Evolutionary conservation across 768 basidiomycete genomes (phyloP).

Genomic region (Lentinula boryana): DNA sequence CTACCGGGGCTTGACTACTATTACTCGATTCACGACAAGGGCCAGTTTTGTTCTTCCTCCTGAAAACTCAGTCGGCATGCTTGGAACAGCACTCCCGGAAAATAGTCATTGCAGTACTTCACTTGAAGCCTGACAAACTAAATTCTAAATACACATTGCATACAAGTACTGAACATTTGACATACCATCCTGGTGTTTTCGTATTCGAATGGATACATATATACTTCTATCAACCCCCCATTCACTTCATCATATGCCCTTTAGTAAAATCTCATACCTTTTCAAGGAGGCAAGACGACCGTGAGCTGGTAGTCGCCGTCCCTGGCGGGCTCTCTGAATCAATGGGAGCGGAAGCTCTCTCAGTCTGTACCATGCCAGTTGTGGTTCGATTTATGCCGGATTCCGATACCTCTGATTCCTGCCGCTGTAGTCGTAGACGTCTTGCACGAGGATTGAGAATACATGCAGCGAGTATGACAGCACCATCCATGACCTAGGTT

Average conservation of each 20-base stretch:
- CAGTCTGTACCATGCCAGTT: neutral
- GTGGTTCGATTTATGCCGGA: neutral
- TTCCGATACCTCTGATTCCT: neutral
- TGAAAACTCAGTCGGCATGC: too few relatives aligned
- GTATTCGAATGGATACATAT: too few relatives aligned
- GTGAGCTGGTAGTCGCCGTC: neutral
- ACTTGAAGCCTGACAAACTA: too few relatives aligned
- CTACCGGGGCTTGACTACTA: too few relatives aligned
- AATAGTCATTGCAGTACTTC: too few relatives aligned
- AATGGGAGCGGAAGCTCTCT: neutral
- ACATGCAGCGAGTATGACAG: constrained; percentile 39
- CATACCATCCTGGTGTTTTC: too few relatives aligned
- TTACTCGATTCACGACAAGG: too few relatives aligned
- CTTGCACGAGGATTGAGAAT: constrained; percentile 42
- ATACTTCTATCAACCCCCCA: too few relatives aligned
- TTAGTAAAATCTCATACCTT: neutral
- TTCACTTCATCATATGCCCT: neutral
- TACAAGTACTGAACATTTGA: too few relatives aligned
- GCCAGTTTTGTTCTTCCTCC: too few relatives aligned
- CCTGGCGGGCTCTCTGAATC: neutral
- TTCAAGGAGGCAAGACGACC: neutral
- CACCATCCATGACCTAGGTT: constrained; percentile 35
- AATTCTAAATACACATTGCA: too few relatives aligned
- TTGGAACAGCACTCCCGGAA: too few relatives aligned
- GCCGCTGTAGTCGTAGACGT: constrained; percentile 8